phyloP scores from a whole-genome alignment of 2,329 filamentous ascomycete genomes.

The Penicillium italicum region DNA sequence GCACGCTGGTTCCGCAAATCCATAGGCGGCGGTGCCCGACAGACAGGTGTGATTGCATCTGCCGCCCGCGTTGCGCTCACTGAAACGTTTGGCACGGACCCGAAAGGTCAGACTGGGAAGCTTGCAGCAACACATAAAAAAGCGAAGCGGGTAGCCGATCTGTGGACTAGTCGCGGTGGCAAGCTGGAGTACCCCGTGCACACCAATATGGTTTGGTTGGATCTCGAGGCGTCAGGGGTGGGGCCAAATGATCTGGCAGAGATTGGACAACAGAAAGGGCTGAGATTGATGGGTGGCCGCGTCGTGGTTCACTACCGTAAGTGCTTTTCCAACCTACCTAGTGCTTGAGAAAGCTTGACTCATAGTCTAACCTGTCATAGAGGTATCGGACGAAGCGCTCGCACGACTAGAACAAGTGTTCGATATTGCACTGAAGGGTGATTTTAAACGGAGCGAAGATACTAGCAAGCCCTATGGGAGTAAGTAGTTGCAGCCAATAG shows the following conservation, averaged over 20 bases:
- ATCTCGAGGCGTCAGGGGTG: conserved; percentile 61
- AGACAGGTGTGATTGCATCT: conserved; percentile 71
- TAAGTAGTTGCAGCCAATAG: conserved; percentile 14
- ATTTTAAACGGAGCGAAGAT: conserved; percentile 33
- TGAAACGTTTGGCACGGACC: conserved; percentile 66
- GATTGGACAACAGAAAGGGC: conserved; percentile 54
- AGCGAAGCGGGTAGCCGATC: conserved; percentile 58
- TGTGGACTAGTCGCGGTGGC: conserved; percentile 70
- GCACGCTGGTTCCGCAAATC: conserved; percentile 75
- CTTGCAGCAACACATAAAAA: conserved; percentile 59
- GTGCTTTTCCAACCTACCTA: conserved; percentile 14
- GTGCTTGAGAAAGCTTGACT: not conserved
- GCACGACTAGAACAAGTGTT: conserved; percentile 56
- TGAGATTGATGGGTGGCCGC: conserved; percentile 56
- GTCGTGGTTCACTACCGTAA: conserved; percentile 65
- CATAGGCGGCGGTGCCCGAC: conserved; percentile 73
- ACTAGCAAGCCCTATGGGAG: conserved; percentile 35
- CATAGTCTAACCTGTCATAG: conserved; percentile 30
- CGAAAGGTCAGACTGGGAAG: conserved; percentile 58
- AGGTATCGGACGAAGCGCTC: conserved; percentile 66
- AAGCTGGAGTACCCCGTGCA: conserved; percentile 66
- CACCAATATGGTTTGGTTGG: conserved; percentile 91
- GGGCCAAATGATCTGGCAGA: conserved; percentile 52
- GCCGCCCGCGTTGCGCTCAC: conserved; percentile 74
- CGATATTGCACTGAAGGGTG: conserved; percentile 34